A percentile compares a stretch with the other conserved stretches of the same genome.
Conservation (phyloP, 495 filamentous ascomycete species). For the Acidomyces sp. region DNA sequence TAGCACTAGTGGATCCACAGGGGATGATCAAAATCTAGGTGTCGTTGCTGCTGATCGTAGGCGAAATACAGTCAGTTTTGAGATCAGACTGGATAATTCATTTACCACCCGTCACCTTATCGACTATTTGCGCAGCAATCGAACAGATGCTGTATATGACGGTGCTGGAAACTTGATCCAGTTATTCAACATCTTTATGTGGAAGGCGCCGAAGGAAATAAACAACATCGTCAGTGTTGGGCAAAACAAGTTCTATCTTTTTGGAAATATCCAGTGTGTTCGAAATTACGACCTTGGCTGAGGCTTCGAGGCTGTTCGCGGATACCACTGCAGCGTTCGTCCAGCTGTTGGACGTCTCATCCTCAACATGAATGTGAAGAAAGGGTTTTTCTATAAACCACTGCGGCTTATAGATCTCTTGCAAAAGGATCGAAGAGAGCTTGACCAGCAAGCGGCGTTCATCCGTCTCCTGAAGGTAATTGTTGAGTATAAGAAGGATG, state of each 20-base stretch:
- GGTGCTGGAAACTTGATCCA: slow-evolving; percentile 28
- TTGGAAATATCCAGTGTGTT: slow-evolving; percentile 11
- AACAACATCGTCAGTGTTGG: slow-evolving; percentile 27
- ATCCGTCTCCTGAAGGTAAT: slow-evolving; percentile 20
- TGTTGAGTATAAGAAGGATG: slow-evolving; percentile 20
- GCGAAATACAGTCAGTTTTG: slow-evolving; percentile 13
- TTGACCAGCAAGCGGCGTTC: slow-evolving; percentile 11
- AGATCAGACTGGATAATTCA: slow-evolving; percentile 14
- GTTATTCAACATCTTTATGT: slow-evolving; percentile 41
- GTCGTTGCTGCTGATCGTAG: not conserved
- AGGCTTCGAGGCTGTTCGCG: slow-evolving; percentile 34
- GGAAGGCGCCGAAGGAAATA: slow-evolving; percentile 26
- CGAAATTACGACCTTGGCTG: slow-evolving; percentile 20
- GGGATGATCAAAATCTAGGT: not conserved
- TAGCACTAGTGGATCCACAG: no score
- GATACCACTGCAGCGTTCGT: slow-evolving; percentile 38
- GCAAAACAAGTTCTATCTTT: slow-evolving; percentile 24
- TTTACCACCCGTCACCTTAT: slow-evolving; percentile 21
- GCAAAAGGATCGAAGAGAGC: slow-evolving; percentile 14
- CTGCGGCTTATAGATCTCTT: slow-evolving; percentile 23
- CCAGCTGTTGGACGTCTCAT: slow-evolving; percentile 30
- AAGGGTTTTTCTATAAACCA: slow-evolving; percentile 32
- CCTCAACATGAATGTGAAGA: slow-evolving; percentile 38
- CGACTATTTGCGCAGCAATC: slow-evolving; percentile 25
- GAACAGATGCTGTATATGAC: slow-evolving; percentile 11